Evolutionary conservation across 192 early-diverging fungal genomes (phyloP).

Genomic region (Piromyces sp.): DNA sequence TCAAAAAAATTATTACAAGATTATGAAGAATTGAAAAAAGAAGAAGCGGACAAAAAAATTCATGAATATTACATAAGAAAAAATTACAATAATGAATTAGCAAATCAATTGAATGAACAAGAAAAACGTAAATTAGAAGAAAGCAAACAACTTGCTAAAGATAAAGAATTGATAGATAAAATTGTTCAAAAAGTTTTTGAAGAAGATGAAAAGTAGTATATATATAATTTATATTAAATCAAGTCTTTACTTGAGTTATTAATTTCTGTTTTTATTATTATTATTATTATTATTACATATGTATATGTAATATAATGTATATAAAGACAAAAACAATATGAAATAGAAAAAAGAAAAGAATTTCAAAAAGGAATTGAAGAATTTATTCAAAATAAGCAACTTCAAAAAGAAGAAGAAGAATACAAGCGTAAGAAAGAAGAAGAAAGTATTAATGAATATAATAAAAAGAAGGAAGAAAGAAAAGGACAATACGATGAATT

Average conservation of each 20-base stretch:
- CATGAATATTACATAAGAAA: constrained; percentile 1
- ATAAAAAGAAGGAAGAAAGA: not conserved
- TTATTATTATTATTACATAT: too few species aligned
- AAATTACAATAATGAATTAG: constrained; percentile 23
- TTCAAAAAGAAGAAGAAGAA: not conserved
- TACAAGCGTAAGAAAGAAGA: not conserved
- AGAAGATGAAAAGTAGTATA: constrained; percentile 26
- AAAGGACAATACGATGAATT: not conserved
- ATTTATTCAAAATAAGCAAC: not conserved
- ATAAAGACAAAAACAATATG: not conserved
- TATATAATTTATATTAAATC: not conserved
- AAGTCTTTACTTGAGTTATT: too few species aligned
- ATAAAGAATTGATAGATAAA: constrained; percentile 40
- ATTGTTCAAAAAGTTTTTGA: constrained; percentile 28
- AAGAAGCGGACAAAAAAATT: constrained; percentile 10
- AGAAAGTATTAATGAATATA: not conserved
- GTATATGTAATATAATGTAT: too few species aligned
- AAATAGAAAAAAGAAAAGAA: not conserved
- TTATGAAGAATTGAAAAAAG: constrained; percentile 18
- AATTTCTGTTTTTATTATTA: too few species aligned
- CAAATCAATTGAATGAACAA: constrained; percentile 25
- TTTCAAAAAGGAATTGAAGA: not conserved
- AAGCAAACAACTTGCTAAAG: constrained; percentile 33
- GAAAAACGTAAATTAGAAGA: constrained; percentile 22
- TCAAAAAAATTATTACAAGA: constrained; percentile 3